Evolutionary conservation across 192 early-diverging fungal species (phyloP).

Genomic region (Gamsiella multidivaricata): DNA sequence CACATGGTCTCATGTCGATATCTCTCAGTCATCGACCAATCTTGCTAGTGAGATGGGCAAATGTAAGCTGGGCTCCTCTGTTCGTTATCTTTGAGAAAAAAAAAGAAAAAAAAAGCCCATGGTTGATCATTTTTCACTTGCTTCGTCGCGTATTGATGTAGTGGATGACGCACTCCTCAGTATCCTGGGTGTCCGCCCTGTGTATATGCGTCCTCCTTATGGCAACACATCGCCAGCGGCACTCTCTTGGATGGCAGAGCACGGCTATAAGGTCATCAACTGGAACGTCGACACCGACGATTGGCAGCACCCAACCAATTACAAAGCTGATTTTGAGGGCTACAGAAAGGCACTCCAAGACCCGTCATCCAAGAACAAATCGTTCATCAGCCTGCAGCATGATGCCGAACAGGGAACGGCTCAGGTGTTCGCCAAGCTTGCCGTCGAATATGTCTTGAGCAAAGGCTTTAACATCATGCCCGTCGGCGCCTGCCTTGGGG

Average conservation of each 20-base stretch:
- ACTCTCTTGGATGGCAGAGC: slow-evolving; percentile 9
- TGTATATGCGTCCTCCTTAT: slow-evolving; percentile 62
- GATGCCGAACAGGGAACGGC: slow-evolving; percentile 55
- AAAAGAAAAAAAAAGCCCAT: no score
- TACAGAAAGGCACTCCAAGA: slow-evolving; percentile 13
- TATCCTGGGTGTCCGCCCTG: slow-evolving; percentile 60
- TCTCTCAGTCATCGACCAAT: slow-evolving; percentile 38
- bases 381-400: slow-evolving; percentile 53
- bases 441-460: slow-evolving; percentile 54
- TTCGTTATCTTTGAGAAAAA: no score
- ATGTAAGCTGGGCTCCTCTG: slow-evolving; percentile 3
- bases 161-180: slow-evolving; percentile 27
- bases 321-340: not conserved
- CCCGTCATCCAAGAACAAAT: not conserved
- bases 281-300: slow-evolving; percentile 61
- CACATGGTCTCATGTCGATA: slow-evolving; percentile 60
- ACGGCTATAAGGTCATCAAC: slow-evolving; percentile 52
- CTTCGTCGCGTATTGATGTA: not conserved
- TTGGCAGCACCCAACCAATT: slow-evolving; percentile 33
- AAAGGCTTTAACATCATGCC: slow-evolving; percentile 56
- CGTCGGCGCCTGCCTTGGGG: slow-evolving; percentile 57
- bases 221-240: slow-evolving; percentile 43
- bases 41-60: slow-evolving; percentile 18
- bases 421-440: slow-evolving; percentile 56
- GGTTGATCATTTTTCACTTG: no score